phyloP scores from a whole-genome alignment of 495 filamentous ascomycete genomes.

The Trichoderma gamsii region DNA sequence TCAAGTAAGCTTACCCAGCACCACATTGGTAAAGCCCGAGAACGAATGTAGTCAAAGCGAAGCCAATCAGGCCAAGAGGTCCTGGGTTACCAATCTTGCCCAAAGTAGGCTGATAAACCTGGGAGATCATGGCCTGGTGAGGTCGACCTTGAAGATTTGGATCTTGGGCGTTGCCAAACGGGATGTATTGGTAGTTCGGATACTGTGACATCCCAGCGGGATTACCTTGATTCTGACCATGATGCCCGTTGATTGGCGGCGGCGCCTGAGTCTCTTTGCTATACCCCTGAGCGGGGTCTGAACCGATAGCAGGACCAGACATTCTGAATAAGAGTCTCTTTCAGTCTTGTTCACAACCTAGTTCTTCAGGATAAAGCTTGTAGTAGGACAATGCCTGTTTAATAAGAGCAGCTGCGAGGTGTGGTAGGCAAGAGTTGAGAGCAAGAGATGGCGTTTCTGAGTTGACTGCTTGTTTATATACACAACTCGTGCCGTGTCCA shows the following conservation, averaged over 20 bases:
- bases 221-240: neutral
- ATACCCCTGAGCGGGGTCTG: neutral
- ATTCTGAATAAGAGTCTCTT: neutral
- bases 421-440: neutral
- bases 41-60: conserved; percentile 85
- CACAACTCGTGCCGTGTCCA: neutral
- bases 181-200: neutral
- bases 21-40: conserved; percentile 71
- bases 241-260: neutral
- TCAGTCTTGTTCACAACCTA: neutral
- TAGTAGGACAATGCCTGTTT: neutral
- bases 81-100: conserved; percentile 73
- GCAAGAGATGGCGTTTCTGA: neutral
- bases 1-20: conserved; percentile 36
- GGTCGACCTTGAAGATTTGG: neutral
- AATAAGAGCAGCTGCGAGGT: neutral
- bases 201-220: neutral
- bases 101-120: conserved; percentile 13
- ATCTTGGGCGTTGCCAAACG: conserved; percentile 1
- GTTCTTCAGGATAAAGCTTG: neutral
- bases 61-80: conserved; percentile 70
- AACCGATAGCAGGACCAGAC: neutral
- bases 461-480: neutral
- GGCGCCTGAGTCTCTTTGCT: neutral
- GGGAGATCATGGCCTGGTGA: conserved; percentile 15